Base-by-base conservation (phyloP, 2,329 filamentous ascomycete species). In the Fusarium dlaminii region DNA sequence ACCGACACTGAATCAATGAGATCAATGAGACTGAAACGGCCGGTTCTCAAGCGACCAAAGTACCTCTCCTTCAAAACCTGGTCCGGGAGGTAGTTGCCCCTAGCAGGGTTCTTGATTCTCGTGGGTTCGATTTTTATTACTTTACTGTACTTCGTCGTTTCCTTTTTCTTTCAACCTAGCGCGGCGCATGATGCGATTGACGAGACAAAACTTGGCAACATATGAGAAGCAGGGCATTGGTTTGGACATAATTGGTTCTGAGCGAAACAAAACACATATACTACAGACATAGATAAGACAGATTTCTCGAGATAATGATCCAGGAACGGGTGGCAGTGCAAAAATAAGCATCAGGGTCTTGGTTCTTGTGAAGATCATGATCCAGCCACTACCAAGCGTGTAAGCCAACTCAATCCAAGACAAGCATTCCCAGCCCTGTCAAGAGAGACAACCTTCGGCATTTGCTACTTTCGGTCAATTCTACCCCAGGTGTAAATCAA, bases 1-100 rank as follows among this genome's bases (percentile, higher is more conserved):
- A 82, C 80, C 9, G 82, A 84, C 39, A 75, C 72, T 39, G 80
- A 82, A 54, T 83, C 82, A 20, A 74, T 81, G 59, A 76, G 74
- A 40, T 83, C 82, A 10, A 79, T 81, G 77, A 81, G 76, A 56
- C 76, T 77, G 27, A 83, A 82, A 73, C 72, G 79, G 24, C 75
- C 78, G 20, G 75, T 72, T 13, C 75, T 83, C 6, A 77, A 76
- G 42, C 80, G 81, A 29, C 82, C 81, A 9, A 78, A 69, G 22
- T 77, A 80, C 61, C 63, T 82, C 29, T 74, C 79, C 2, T 78
- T 82, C 40, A 77, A 81, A 61, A 79, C 82, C 43, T 80, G 78
- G 72, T 81, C 80, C 57, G 74, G 77, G 29, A 78, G 76, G 62
- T 80, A 78, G 74, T 66, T 61, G 68, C 40, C 32, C 62, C 68